Evolutionary conservation across 768 basidiomycete genomes (phyloP).

Genomic region (Lyophyllum semitale): DNA sequence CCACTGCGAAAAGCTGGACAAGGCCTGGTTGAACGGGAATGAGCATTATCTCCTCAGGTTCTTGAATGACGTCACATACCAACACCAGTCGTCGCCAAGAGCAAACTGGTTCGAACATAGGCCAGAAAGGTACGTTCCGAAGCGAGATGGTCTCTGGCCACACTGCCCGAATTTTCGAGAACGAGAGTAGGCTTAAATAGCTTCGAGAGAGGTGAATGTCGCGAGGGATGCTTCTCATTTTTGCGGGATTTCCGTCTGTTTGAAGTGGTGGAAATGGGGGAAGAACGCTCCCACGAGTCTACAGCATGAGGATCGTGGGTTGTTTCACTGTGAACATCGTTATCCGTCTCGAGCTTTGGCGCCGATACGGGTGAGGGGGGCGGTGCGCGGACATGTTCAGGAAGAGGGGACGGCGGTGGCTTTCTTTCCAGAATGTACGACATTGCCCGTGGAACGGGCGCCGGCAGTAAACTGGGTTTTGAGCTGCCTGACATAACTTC

Average conservation of each 20-base stretch:
- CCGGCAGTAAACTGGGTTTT: not conserved
- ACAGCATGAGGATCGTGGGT: not conserved
- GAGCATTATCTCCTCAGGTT: not conserved
- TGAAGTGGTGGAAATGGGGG: not conserved
- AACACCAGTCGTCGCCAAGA: conserved; percentile 59
- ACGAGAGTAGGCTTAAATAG: conserved; percentile 11
- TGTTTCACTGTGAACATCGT: not conserved
- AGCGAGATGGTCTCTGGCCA: conserved; percentile 66
- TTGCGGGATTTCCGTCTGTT: conserved; percentile 6
- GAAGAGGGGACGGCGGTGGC: conserved; percentile 4
- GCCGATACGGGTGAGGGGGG: conserved; percentile 13
- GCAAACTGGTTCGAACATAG: conserved; percentile 65
- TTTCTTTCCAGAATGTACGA: conserved; percentile 3
- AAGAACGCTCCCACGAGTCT: not conserved
- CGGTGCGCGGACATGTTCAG: conserved; percentile 11
- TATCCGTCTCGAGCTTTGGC: conserved; percentile 1
- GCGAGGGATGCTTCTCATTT: not conserved
- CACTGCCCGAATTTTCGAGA: conserved; percentile 61
- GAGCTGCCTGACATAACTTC: not conserved
- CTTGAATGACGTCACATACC: conserved; percentile 39
- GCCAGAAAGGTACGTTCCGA: conserved; percentile 66
- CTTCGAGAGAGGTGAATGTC: not conserved
- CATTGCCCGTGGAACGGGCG: conserved; percentile 2
- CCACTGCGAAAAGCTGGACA: conserved; percentile 54
- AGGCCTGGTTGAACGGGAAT: conserved; percentile 36